Conservation (phyloP, 179 eudicot genomes). For the Amaranthus tricolor region DNA sequence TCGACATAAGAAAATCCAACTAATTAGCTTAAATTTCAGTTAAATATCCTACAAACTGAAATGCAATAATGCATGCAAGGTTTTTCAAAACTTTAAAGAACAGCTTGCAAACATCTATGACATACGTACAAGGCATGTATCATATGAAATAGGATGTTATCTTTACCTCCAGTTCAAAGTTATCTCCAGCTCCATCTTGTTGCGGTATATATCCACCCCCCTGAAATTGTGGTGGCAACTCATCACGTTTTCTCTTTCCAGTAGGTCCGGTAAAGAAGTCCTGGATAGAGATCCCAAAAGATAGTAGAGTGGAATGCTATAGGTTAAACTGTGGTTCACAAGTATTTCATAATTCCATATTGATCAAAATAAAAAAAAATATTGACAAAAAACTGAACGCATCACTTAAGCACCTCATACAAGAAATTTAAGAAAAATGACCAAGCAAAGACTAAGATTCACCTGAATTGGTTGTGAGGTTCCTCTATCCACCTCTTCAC, state of each 20-base stretch:
- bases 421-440: not conserved
- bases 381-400: not conserved
- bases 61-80: not conserved
- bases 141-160: not conserved
- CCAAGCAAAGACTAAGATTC: not conserved
- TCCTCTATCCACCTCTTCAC: conserved; percentile 70
- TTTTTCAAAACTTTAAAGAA: not conserved
- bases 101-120: not conserved
- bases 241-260: conserved; percentile 88
- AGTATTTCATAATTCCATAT: not conserved
- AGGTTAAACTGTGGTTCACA: not conserved
- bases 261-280: conserved; percentile 63
- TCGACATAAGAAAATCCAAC: not conserved
- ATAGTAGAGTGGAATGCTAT: not conserved
- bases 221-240: conserved; percentile 54
- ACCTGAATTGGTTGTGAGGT: conserved; percentile 70
- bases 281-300: conserved; percentile 34
- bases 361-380: conserved; percentile 1
- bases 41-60: not conserved
- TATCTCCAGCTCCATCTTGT: conserved; percentile 70
- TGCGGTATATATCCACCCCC: conserved; percentile 79
- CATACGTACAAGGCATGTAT: not conserved
- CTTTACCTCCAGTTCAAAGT: conserved; percentile 52
- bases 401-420: not conserved
- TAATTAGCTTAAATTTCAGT: not conserved